Evolutionary conservation across 805 yeast species (phyloP), one percentile per base, ranked within the genome.

Genomic region (Ogataea siamensis): DNA sequence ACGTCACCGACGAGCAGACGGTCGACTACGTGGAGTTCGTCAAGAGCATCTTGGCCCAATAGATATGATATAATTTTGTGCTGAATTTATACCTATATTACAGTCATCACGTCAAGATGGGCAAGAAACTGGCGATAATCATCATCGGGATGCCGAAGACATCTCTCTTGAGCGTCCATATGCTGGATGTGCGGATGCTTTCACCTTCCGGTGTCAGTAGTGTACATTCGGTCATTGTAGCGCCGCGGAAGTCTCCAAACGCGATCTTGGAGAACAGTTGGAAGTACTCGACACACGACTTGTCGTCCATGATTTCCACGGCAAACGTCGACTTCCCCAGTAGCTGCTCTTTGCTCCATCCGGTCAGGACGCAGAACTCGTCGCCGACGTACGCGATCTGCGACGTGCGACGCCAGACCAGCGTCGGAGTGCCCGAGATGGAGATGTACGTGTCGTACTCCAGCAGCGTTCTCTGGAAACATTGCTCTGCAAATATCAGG

Each of bases 61-160:
- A 71, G 57, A 33, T 39, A 7, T 24, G 23, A 7, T 20, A 19
- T 22, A n/a, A 14, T 13, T 23, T 21, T 15, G 18, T 22, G 13
- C 11, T 21, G 14, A 14, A 21, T 20, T 31, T 37, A 25, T 30
- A 27, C 13, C 32, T 39, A 31, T 25, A 21, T 30, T 34, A 28
- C 32, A 28, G 21, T 15, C 12, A n/a, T 47, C 42, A 62, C 4
- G 66, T 69, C 33, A 78, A 45, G 18, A 87, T 81, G 0, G 97
- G 98, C 51, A 91, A 67, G 58, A 91, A 91, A 57, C 87, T 93
- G 12, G 96, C 98, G 22, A 91, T 76, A 15, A 93, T 83, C 95
- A 91, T 89, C 87, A 93, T 83, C 11, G 99, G 99, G 37, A 91
- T 82, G 7, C 96, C 97, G 64, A 93, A 91, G 12, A 91, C 94